Percentiles rank a stretch among this genome's conserved stretches.
Evolutionary conservation across 768 basidiomycete species (phyloP).

Genomic region (Paxillus involutus): DNA sequence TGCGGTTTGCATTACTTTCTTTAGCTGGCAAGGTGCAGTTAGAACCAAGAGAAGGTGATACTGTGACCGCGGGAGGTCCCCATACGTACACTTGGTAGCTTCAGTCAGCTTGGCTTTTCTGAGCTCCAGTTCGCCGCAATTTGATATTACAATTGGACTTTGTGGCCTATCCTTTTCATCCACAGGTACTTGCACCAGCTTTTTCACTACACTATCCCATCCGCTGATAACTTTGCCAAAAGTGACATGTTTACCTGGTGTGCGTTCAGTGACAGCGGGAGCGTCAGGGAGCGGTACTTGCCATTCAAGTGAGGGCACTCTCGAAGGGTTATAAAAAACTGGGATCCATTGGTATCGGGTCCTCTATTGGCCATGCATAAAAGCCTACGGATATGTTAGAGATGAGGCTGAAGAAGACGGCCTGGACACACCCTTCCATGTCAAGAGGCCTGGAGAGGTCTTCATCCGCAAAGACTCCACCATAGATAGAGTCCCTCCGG

Average conservation of each 20-base stretch:
- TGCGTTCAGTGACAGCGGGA: neutral
- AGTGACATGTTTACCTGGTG: constrained; percentile 57
- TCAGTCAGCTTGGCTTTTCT: constrained; percentile 31
- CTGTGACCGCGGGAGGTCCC: neutral
- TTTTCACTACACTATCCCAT: constrained; percentile 56
- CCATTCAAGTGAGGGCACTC: constrained; percentile 76
- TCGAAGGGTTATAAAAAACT: constrained; percentile 85
- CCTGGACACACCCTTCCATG: constrained; percentile 50
- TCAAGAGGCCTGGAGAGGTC: constrained; percentile 65
- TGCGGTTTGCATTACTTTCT: constrained; percentile 12
- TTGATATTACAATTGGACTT: constrained; percentile 63
- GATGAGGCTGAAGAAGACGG: neutral
- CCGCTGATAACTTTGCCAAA: constrained; percentile 60
- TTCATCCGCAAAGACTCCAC: constrained; percentile 75
- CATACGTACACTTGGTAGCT: constrained; percentile 12
- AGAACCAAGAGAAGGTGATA: neutral
- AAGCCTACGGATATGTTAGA: constrained; percentile 40
- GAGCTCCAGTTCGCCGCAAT: constrained; percentile 85
- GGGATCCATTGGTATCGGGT: constrained; percentile 81
- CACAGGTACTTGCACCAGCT: constrained; percentile 61
- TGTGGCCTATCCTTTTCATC: constrained; percentile 77
- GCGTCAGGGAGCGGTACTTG: constrained; percentile 22
- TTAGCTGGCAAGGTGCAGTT: constrained; percentile 1
- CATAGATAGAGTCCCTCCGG: constrained; percentile 85
- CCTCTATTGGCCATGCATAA: constrained; percentile 92